Evolutionary conservation across 139 green algal genomes (phyloP).

Genomic region (Micractinium sp.): DNA sequence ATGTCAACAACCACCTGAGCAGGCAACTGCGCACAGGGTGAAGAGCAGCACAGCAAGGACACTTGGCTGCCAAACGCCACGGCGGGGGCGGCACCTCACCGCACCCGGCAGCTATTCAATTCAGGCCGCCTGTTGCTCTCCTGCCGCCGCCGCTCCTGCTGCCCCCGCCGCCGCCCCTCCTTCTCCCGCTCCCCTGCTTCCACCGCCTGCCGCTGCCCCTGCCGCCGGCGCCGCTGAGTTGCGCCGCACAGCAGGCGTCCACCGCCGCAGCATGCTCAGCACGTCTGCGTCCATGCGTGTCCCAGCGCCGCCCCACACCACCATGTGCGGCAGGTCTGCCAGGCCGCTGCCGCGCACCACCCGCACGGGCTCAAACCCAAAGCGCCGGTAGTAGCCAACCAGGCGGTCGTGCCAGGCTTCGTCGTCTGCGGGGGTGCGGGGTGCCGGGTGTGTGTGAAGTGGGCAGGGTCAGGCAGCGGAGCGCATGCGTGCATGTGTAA

Average conservation of each 20-base stretch:
- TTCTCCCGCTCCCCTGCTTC: neutral
- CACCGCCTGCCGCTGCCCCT: neutral
- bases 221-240: neutral
- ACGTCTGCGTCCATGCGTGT: constrained; percentile 84
- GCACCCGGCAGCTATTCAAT: neutral
- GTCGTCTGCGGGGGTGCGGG: neutral
- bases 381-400: constrained; percentile 69
- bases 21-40: no score
- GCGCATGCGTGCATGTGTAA: no score
- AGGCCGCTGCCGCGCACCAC: constrained; percentile 59
- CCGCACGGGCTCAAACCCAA: constrained; percentile 63
- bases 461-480: neutral
- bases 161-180: neutral
- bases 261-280: constrained; percentile 55
- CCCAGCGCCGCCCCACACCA: constrained; percentile 86
- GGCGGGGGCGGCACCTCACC: no score
- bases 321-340: constrained; percentile 57
- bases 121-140: neutral
- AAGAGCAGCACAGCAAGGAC: no score
- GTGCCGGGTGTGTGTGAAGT: neutral
- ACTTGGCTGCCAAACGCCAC: no score
- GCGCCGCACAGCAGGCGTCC: constrained; percentile 57
- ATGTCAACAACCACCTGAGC: no score
- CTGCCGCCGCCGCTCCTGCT: neutral
- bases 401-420: constrained; percentile 55